Evolutionary conservation across 768 basidiomycete species (phyloP).

Genomic region (Xanthoconium stramineum): DNA sequence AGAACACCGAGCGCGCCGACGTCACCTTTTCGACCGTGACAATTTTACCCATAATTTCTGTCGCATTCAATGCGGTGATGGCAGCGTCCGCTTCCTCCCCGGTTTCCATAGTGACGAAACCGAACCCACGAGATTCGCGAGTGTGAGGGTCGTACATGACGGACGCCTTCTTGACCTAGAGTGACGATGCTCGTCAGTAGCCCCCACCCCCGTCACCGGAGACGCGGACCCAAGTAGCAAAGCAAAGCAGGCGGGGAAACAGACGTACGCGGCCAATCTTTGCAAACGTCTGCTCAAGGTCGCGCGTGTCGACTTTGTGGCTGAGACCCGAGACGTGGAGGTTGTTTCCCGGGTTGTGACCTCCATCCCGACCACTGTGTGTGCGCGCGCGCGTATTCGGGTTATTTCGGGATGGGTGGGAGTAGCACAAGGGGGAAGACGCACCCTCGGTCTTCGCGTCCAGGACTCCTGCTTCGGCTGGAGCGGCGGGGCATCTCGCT

Average conservation of each 20-base stretch:
- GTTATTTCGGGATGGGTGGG: not conserved
- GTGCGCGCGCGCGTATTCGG: not conserved
- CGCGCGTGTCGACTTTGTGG: slow-evolving; percentile 69
- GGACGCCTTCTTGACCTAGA: slow-evolving; percentile 58
- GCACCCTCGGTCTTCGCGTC: slow-evolving; percentile 54
- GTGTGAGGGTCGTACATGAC: slow-evolving; percentile 73
- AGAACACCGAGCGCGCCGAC: not conserved
- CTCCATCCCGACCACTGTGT: slow-evolving; percentile 29
- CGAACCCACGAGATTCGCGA: slow-evolving; percentile 73
- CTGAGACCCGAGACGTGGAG: slow-evolving; percentile 60
- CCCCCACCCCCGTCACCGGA: not conserved
- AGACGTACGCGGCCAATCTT: slow-evolving; percentile 79
- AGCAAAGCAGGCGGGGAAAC: not conserved
- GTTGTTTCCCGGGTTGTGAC: slow-evolving; percentile 62
- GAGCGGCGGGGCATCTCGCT: slow-evolving; percentile 59
- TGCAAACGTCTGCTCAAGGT: slow-evolving; percentile 84
- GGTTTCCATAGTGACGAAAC: slow-evolving; percentile 87
- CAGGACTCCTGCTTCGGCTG: slow-evolving; percentile 80
- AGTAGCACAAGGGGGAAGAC: slow-evolving; percentile 23
- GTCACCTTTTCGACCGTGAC: slow-evolving; percentile 85
- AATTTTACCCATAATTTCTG: slow-evolving; percentile 84
- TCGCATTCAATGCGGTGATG: slow-evolving; percentile 76
- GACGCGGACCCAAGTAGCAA: not conserved
- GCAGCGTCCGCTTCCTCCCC: slow-evolving; percentile 90
- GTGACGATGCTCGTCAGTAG: slow-evolving; percentile 2